These are phyloP conservation scores for Candida peoriensis DNA, from an alignment of 805 yeast species.

Conservation along the genomic window DNA sequence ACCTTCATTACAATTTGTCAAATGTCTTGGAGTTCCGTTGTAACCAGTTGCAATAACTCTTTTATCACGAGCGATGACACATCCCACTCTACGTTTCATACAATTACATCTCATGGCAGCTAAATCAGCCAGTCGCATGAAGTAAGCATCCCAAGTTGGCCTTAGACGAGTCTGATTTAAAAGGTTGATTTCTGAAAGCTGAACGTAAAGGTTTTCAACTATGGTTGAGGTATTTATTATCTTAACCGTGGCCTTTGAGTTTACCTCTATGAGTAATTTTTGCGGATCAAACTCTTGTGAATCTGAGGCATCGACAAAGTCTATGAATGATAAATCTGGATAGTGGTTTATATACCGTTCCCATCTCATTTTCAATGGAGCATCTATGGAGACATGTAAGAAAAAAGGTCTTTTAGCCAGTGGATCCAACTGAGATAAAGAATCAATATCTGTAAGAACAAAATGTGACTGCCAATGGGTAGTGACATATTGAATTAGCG, in stretches of 20 bases:
- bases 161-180: conserved; percentile 58
- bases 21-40: conserved; percentile 92
- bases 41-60: conserved; percentile 95
- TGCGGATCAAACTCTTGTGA: conserved; percentile 23
- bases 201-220: conserved; percentile 31
- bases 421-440: conserved; percentile 36
- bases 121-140: conserved; percentile 87
- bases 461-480: conserved; percentile 56
- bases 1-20: conserved; percentile 88
- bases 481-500: conserved; percentile 58
- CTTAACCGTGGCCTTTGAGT: conserved; percentile 48
- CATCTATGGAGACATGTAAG: conserved; percentile 72
- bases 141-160: conserved; percentile 95
- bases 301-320: conserved; percentile 39
- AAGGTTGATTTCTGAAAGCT: conserved; percentile 38
- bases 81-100: conserved; percentile 96
- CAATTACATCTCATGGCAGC: conserved; percentile 93
- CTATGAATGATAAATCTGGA: conserved; percentile 18
- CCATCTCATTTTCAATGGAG: conserved; percentile 52
- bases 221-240: conserved; percentile 46
- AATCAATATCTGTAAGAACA: conserved; percentile 50
- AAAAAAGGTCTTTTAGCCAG: conserved; percentile 76
- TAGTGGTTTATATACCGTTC: conserved; percentile 24
- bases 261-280: conserved; percentile 33
- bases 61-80: conserved; percentile 82